These are phyloP conservation scores for Lecanosticta acicola DNA, from an alignment of 2,329 filamentous ascomycete species.

Conservation along the genomic window DNA sequence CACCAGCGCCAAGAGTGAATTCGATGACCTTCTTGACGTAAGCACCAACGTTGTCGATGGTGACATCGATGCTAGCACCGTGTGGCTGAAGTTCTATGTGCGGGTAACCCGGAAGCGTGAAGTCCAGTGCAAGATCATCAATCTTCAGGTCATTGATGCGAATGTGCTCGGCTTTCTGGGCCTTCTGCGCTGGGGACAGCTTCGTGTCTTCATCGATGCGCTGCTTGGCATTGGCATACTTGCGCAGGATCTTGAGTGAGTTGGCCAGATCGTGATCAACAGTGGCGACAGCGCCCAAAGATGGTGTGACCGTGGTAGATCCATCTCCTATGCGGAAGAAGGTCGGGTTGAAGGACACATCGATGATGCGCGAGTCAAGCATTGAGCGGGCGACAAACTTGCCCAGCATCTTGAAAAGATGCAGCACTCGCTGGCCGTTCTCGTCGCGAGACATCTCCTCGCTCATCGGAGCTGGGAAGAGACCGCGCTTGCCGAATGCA, in stretches of 20 bases:
- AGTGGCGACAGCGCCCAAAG: conserved; percentile 79
- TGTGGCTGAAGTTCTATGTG: conserved; percentile 73
- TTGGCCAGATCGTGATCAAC: conserved; percentile 82
- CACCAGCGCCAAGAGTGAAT: conserved; percentile 81
- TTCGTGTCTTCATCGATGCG: conserved; percentile 66
- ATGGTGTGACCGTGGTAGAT: conserved; percentile 64
- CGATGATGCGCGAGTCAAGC: conserved; percentile 96
- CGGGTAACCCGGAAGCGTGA: conserved; percentile 88
- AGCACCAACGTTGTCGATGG: conserved; percentile 81
- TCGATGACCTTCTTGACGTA: conserved; percentile 90
- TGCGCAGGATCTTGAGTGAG: conserved; percentile 80
- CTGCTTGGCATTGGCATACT: conserved; percentile 77
- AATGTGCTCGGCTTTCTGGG: conserved; percentile 62
- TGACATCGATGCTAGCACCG: conserved; percentile 70
- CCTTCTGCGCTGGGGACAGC: conserved; percentile 65
- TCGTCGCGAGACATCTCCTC: conserved; percentile 67
- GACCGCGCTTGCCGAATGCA: conserved; percentile 73
- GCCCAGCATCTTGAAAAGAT: conserved; percentile 86
- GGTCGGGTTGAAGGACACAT: conserved; percentile 93
- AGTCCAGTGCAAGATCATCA: conserved; percentile 86
- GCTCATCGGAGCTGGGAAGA: conserved; percentile 89
- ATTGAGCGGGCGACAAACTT: conserved; percentile 97
- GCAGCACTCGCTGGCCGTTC: conserved; percentile 78
- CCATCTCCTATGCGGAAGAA: conserved; percentile 91
- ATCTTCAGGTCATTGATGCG: conserved; percentile 69